Base-by-base conservation (phyloP, 805 yeast genomes). In the Hanseniaspora clermontiae region DNA sequence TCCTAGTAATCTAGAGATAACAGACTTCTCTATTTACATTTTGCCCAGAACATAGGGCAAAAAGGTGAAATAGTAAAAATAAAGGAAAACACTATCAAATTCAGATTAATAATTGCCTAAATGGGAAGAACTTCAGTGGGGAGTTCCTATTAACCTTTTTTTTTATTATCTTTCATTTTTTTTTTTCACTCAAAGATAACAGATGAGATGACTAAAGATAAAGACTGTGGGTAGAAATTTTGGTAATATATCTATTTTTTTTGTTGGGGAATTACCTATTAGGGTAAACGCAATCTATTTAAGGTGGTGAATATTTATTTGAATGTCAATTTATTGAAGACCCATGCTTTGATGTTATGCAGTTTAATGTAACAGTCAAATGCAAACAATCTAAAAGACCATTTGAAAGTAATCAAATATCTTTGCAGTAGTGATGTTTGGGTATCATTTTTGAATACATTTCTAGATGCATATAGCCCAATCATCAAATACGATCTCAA, bases 381-480 rank as follows among this genome's bases (percentile, higher is more conserved):
- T 8, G 32, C 14, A 15, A 20, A 31, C 4, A 46, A 20, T 39
- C 48, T 53, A 4, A 45, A 17, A 20, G 36, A 24, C 57, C 57
- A 53, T 20, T 38, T 7, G 12, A 27, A 29, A 27, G 20, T 38
- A 8, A 31, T 31, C 5, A 53, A 24, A 8, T 15, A 27, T n/a
- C 43, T 20, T 15, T 29, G 36, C 4, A 53, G 8, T 4, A 17
- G 6, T 2, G 51, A 46, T 11, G 19, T 10, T 11, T 46, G 10
- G 2, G 15, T 19, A 32, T 53, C 57, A 24, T 53, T 45, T 20
- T 39, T 27, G 3, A 38, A 20, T 19, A 53, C 24, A 24, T 53
- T 53, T 38, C 49, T 53, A 17, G 57, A 53, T 14, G 57, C 57
- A 31, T 53, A 53, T 24, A 46, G 31, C 10, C 57, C 57, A 38